Percentiles rank a stretch among this genome's conserved stretches.
Evolutionary conservation across 495 filamentous ascomycete genomes (phyloP).

Genomic region (Penicillium daleae): DNA sequence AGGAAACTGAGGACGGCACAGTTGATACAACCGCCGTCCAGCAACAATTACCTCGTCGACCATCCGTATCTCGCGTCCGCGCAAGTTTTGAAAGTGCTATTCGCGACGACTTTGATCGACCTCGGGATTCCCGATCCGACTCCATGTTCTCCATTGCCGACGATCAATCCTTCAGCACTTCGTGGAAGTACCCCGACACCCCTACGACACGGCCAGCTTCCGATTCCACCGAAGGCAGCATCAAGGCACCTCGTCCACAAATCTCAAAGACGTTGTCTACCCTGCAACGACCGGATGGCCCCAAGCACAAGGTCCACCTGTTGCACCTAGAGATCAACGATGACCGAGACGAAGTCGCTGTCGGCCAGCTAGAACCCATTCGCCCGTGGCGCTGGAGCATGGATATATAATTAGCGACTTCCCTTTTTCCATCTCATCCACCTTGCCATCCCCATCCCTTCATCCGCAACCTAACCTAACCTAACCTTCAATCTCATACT

Average conservation of each 20-base stretch:
- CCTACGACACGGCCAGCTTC: slow-evolving; percentile 46
- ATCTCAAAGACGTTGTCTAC: slow-evolving; percentile 45
- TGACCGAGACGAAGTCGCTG: slow-evolving; percentile 37
- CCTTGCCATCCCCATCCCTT: neutral
- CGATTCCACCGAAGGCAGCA: slow-evolving; percentile 42
- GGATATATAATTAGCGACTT: slow-evolving; percentile 40
- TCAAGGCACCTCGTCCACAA: slow-evolving; percentile 31
- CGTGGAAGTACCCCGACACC: slow-evolving; percentile 45
- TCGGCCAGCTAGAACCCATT: slow-evolving; percentile 45
- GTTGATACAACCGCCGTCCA: slow-evolving; percentile 16
- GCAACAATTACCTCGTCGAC: slow-evolving; percentile 24
- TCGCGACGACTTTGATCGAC: slow-evolving; percentile 35
- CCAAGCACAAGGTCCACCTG: slow-evolving; percentile 43
- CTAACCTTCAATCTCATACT: slow-evolving; percentile 10
- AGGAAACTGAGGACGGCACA: slow-evolving; percentile 13
- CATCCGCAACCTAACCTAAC: neutral
- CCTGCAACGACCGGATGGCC: slow-evolving; percentile 33
- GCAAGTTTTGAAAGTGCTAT: slow-evolving; percentile 22
- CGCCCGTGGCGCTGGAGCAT: slow-evolving; percentile 55
- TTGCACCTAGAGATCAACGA: slow-evolving; percentile 51
- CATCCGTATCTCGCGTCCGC: slow-evolving; percentile 30
- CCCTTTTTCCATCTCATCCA: neutral
- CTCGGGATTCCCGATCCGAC: slow-evolving; percentile 38
- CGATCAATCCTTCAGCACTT: slow-evolving; percentile 34
- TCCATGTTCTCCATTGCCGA: slow-evolving; percentile 41